Evolutionary conservation across 164 flowering plant species (phyloP).

Genomic region (Annona cherimola): DNA sequence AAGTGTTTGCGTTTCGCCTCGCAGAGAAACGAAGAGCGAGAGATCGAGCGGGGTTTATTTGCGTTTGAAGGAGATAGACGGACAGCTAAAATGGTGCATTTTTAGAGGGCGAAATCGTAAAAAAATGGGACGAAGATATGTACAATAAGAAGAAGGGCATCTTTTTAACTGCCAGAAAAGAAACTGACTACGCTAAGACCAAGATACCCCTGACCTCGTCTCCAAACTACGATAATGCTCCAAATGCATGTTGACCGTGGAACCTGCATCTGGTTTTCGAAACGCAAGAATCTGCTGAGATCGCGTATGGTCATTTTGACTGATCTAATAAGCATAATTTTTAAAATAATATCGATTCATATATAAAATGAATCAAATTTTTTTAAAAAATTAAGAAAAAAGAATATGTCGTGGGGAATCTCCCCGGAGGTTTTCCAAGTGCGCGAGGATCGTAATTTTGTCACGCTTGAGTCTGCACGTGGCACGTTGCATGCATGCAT

Average conservation of each 20-base stretch:
- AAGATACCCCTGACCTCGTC: neutral
- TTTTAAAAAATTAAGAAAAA: too few species aligned
- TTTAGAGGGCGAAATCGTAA: constrained; percentile 24
- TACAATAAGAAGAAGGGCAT: constrained; percentile 7
- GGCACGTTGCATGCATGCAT: neutral
- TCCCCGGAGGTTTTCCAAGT: neutral
- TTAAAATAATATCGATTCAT: too few species aligned
- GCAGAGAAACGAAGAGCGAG: constrained; percentile 6
- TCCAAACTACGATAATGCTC: constrained; percentile 12
- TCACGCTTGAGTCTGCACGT: neutral
- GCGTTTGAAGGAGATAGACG: constrained; percentile 58
- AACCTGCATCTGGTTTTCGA: too few species aligned
- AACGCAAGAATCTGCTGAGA: too few species aligned
- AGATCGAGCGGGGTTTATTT: constrained; percentile 37
- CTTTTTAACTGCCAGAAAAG: constrained; percentile 22
- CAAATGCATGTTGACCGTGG: too few species aligned
- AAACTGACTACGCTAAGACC: neutral
- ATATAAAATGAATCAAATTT: too few species aligned
- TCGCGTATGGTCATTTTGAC: too few species aligned
- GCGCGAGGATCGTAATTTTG: neutral
- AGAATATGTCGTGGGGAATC: too few species aligned
- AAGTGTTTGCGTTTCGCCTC: neutral
- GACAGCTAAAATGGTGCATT: constrained; percentile 55
- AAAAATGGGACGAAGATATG: constrained; percentile 3
- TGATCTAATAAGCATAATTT: too few species aligned